These are phyloP conservation scores for Poa annua DNA, from an alignment of 176 grass and related monocot genomes.

Conservation along the genomic window DNA sequence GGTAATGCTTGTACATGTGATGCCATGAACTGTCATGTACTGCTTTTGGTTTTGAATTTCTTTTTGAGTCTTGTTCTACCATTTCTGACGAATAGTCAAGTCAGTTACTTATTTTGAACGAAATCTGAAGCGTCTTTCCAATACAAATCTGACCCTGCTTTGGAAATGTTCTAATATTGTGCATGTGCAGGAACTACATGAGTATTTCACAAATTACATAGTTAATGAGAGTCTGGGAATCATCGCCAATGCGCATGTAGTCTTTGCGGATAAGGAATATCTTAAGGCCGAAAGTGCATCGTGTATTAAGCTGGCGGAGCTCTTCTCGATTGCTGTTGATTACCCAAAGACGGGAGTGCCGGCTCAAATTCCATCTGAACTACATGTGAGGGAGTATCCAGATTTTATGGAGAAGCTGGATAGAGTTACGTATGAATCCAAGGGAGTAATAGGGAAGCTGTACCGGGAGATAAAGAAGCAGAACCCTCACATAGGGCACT, in stretches of 20 bases:
- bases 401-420: slow-evolving; percentile 96
- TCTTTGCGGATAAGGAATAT: slow-evolving; percentile 63
- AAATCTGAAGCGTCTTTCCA: background rate
- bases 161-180: slow-evolving; percentile 16
- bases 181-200: slow-evolving; percentile 74
- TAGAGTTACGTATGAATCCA: slow-evolving; percentile 65
- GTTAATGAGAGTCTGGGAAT: slow-evolving; percentile 92
- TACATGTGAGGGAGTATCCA: slow-evolving; percentile 80
- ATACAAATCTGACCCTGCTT: slow-evolving; percentile 5
- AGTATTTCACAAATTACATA: slow-evolving; percentile 88
- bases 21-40: background rate
- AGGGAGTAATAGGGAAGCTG: slow-evolving; percentile 79
- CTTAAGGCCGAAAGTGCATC: slow-evolving; percentile 47
- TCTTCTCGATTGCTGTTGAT: slow-evolving; percentile 87
- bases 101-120: background rate
- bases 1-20: slow-evolving; percentile 11
- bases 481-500: slow-evolving; percentile 51
- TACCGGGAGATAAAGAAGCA: slow-evolving; percentile 83
- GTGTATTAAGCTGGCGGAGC: slow-evolving; percentile 71
- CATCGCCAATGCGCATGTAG: slow-evolving; percentile 83
- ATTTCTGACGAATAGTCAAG: background rate
- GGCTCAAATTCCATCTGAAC: slow-evolving; percentile 57
- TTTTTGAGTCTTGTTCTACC: background rate
- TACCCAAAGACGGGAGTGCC: slow-evolving; percentile 92
- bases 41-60: background rate